These are phyloP conservation scores for Fusarium redolens DNA, from an alignment of 2,329 filamentous ascomycete species.

Conservation along the genomic window DNA sequence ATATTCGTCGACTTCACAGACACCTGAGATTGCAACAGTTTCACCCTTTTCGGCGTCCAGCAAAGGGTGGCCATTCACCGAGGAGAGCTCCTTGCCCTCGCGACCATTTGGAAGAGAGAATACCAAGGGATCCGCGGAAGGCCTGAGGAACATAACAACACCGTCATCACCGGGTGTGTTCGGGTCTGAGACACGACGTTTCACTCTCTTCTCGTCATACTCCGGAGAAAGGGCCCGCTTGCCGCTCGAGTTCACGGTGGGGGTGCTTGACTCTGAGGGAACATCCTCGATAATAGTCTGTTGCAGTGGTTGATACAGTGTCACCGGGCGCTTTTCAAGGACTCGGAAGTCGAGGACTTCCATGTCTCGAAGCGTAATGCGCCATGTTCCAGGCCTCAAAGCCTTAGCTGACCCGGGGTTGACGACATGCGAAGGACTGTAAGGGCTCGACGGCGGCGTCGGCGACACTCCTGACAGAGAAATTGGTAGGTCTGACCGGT, in stretches of 20 bases:
- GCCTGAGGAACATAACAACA: slow-evolving; percentile 66
- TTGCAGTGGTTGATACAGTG: slow-evolving; percentile 50
- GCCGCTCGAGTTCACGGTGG: slow-evolving; percentile 57
- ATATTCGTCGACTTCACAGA: slow-evolving; percentile 65
- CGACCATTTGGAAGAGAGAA: slow-evolving; percentile 62
- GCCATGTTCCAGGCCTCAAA: slow-evolving; percentile 67
- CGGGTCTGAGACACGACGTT: slow-evolving; percentile 52
- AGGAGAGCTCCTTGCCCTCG: slow-evolving; percentile 60
- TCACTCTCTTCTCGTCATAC: slow-evolving; percentile 58
- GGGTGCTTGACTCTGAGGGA: slow-evolving; percentile 47
- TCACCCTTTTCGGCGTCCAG: slow-evolving; percentile 63
- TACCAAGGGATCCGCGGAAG: slow-evolving; percentile 61
- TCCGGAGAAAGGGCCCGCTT: slow-evolving; percentile 63
- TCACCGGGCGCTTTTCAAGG: slow-evolving; percentile 64
- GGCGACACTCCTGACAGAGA: slow-evolving; percentile 60
- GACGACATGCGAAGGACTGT: slow-evolving; percentile 58
- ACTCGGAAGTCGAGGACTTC: slow-evolving; percentile 69
- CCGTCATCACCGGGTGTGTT: slow-evolving; percentile 54
- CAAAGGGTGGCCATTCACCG: slow-evolving; percentile 61
- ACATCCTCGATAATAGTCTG: slow-evolving; percentile 45
- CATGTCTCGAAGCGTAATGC: slow-evolving; percentile 61
- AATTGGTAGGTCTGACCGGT: slow-evolving; percentile 66
- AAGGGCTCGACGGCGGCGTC: slow-evolving; percentile 51
- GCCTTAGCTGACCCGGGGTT: slow-evolving; percentile 59
- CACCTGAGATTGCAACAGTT: slow-evolving; percentile 61